These are phyloP conservation scores for Sphaerulina musiva DNA, from an alignment of 2,329 filamentous ascomycete species.

Conservation along the genomic window DNA sequence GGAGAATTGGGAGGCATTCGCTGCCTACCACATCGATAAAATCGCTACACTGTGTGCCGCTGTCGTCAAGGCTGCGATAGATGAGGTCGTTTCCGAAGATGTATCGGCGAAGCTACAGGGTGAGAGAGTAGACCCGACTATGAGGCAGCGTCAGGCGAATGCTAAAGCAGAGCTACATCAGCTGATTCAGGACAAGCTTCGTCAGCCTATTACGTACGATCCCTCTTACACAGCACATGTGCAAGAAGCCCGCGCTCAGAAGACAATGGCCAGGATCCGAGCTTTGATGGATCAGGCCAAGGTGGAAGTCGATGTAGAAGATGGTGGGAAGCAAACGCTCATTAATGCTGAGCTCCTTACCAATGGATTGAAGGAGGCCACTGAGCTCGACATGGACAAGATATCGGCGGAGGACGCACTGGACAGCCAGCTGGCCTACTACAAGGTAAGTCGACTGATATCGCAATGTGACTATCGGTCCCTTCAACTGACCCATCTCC, in stretches of 20 bases:
- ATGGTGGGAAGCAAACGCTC: not conserved
- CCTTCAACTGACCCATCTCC: not conserved
- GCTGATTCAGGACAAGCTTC: slow-evolving; percentile 43
- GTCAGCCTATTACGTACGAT: slow-evolving; percentile 36
- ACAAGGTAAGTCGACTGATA: slow-evolving; percentile 28
- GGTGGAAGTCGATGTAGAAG: slow-evolving; percentile 3
- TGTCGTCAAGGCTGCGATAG: slow-evolving; percentile 35
- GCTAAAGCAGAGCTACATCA: slow-evolving; percentile 29
- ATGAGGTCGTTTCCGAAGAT: slow-evolving; percentile 1
- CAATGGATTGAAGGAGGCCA: slow-evolving; percentile 1
- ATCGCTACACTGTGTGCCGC: slow-evolving; percentile 32
- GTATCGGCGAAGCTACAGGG: not conserved
- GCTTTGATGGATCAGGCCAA: slow-evolving; percentile 10
- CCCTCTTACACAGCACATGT: slow-evolving; percentile 35
- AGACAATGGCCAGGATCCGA: slow-evolving; percentile 10
- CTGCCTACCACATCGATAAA: slow-evolving; percentile 32
- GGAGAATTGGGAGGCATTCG: slow-evolving; percentile 46
- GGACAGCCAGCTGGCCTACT: slow-evolving; percentile 34
- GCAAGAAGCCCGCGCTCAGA: slow-evolving; percentile 19
- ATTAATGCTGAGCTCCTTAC: slow-evolving; percentile 2
- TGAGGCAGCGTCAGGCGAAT: slow-evolving; percentile 34
- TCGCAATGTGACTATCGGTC: not conserved
- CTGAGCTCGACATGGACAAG: slow-evolving; percentile 31
- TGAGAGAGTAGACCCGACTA: slow-evolving; percentile 36
- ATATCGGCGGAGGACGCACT: slow-evolving; percentile 35